Percentiles rank a stretch among this genome's conserved stretches.
Conservation (phyloP, 2,329 filamentous ascomycete genomes). For the Hypoxylon sp. region DNA sequence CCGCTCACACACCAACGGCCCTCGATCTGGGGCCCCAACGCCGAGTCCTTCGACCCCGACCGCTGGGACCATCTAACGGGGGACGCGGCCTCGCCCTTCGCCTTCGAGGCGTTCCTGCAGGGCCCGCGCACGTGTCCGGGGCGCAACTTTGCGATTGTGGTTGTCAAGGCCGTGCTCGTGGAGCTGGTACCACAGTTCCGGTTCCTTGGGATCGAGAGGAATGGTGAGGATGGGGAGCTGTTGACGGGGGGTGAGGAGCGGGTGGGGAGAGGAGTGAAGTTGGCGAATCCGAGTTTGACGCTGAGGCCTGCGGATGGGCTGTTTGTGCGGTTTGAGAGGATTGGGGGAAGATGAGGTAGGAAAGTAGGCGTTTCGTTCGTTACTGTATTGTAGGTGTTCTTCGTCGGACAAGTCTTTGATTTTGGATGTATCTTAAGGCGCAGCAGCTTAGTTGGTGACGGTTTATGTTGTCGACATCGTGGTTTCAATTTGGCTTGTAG, state of each 20-base stretch:
- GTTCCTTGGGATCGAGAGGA: conserved; percentile 45
- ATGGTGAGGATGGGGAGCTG: conserved; percentile 19
- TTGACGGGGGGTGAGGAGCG: conserved; percentile 42
- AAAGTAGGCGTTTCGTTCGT: not conserved
- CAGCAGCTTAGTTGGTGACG: not conserved
- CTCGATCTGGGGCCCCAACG: conserved; percentile 47
- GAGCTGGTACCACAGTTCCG: conserved; percentile 46
- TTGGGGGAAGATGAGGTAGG: conserved; percentile 10
- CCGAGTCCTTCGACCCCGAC: conserved; percentile 42
- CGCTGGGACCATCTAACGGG: conserved; percentile 46
- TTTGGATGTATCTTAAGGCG: not conserved
- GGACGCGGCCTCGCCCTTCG: conserved; percentile 52
- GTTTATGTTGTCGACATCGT: not conserved
- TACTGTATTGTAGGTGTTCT: not conserved
- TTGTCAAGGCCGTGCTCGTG: conserved; percentile 50
- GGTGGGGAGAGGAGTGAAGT: conserved; percentile 42
- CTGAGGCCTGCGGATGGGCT: conserved; percentile 44
- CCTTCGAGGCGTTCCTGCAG: conserved; percentile 50
- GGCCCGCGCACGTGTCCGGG: conserved; percentile 52
- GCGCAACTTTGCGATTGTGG: conserved; percentile 45
- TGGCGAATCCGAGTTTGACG: conserved; percentile 48
- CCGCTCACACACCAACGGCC: conserved; percentile 40
- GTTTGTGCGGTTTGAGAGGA: conserved; percentile 44
- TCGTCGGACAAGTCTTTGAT: not conserved
- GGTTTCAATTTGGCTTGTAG: not conserved